Percentiles rank a stretch among this genome's conserved stretches.
Conservation (phyloP, 2,329 filamentous ascomycete species). For the Apiospora hydei region DNA sequence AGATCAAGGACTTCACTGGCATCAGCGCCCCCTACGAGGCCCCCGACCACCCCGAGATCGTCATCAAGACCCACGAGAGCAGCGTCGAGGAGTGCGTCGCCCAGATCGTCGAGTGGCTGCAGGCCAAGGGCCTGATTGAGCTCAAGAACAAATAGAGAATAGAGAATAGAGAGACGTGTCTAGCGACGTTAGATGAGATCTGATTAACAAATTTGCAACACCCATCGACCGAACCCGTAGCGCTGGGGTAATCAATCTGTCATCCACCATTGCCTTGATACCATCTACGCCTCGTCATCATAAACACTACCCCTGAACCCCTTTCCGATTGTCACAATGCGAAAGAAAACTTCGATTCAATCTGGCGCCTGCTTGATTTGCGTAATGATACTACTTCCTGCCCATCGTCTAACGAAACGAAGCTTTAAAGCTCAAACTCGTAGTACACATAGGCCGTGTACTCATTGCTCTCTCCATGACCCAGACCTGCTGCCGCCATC, state of each 20-base stretch:
- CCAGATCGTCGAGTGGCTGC: conserved; percentile 82
- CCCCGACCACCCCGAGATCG: conserved; percentile 84
- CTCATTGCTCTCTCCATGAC: conserved; percentile 72
- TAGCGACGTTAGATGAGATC: not conserved
- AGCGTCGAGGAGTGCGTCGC: conserved; percentile 88
- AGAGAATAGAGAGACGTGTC: not conserved
- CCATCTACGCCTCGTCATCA: not conserved
- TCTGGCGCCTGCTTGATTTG: conserved; percentile 18
- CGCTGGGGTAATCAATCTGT: not conserved
- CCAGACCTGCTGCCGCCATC: conserved; percentile 78
- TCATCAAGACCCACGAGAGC: conserved; percentile 81
- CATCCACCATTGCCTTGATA: not conserved
- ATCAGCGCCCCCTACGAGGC: conserved; percentile 95
- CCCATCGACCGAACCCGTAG: not conserved
- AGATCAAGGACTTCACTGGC: conserved; percentile 97
- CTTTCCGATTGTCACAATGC: not conserved
- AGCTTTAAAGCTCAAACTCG: conserved; percentile 76
- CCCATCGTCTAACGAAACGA: not conserved
- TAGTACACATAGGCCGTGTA: conserved; percentile 99
- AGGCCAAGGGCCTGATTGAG: conserved; percentile 68
- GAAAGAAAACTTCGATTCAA: conserved; percentile 1
- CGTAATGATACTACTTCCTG: conserved; percentile 8
- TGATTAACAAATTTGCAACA: not conserved
- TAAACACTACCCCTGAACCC: not conserved
- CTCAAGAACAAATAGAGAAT: conserved; percentile 28